These are phyloP conservation scores for Paspalum vaginatum DNA, from an alignment of 176 grass and related monocot genomes.

Conservation along the genomic window DNA sequence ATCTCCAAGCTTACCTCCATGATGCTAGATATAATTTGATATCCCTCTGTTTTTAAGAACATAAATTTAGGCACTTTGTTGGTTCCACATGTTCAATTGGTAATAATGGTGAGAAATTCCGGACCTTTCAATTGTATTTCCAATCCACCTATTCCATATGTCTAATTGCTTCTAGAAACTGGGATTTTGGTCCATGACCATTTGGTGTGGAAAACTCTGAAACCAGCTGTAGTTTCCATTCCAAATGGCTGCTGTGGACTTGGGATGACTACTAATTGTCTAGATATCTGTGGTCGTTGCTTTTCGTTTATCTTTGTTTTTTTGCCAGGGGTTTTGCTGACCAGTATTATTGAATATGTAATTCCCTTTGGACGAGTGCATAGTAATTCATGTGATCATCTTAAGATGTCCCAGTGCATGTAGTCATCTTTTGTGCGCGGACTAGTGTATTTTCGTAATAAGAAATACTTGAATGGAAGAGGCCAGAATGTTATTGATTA, in stretches of 20 bases:
- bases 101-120: not conserved
- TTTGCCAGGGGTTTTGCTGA: not conserved
- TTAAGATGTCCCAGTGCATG: not conserved
- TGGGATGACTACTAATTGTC: not conserved
- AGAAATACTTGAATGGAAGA: constrained; percentile 3
- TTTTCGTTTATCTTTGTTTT: not conserved
- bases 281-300: not conserved
- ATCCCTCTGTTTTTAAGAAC: not conserved
- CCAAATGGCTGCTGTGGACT: not conserved
- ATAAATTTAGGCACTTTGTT: not conserved
- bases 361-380: not conserved
- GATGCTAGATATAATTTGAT: constrained; percentile 4
- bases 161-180: not conserved
- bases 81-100: not conserved
- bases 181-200: not conserved
- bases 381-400: not conserved
- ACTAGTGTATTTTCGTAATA: constrained; percentile 17
- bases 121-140: not conserved
- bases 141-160: not conserved
- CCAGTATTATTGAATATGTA: not conserved
- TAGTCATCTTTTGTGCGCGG: not conserved
- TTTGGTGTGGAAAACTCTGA: not conserved
- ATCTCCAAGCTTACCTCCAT: constrained; percentile 28
- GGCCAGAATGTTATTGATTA: not conserved
- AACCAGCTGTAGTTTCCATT: not conserved